A percentile compares a stretch with the other conserved stretches of the same genome.
Evolutionary conservation across 805 yeast genomes (phyloP).

Genomic region (Candida nitratophila): DNA sequence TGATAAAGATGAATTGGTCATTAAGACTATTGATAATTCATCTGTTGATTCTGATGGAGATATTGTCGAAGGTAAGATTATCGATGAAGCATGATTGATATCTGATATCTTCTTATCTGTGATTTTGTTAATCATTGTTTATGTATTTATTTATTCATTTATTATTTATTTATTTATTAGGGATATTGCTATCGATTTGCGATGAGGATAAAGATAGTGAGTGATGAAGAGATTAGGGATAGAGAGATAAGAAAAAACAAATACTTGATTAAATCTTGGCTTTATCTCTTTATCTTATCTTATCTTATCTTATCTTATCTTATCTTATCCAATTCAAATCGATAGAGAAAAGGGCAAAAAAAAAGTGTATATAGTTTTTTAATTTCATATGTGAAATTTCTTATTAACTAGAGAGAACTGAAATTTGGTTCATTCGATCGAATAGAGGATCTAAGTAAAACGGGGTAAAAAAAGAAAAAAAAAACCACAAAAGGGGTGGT

Average conservation of each 20-base stretch:
- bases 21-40: not conserved
- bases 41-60: not conserved
- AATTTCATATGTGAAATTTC: too few relatives aligned
- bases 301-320: not conserved
- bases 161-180: not conserved
- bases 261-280: not conserved
- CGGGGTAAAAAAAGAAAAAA: too few relatives aligned
- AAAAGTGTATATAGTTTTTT: too few relatives aligned
- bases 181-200: not conserved
- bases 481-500: too few relatives aligned
- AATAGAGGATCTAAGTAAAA: too few relatives aligned
- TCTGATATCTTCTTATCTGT: not conserved
- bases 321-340: not conserved
- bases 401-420: too few relatives aligned
- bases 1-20: constrained; percentile 23
- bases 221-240: too few relatives aligned
- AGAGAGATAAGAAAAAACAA: too few relatives aligned
- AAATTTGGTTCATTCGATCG: too few relatives aligned
- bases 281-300: not conserved
- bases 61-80: constrained; percentile 3
- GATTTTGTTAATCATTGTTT: not conserved
- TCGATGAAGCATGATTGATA: not conserved
- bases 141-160: not conserved
- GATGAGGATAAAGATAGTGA: too few relatives aligned
- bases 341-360: too few relatives aligned